phyloP scores from a whole-genome alignment of 176 grass and related monocot genomes.

The Eleusine indica region DNA sequence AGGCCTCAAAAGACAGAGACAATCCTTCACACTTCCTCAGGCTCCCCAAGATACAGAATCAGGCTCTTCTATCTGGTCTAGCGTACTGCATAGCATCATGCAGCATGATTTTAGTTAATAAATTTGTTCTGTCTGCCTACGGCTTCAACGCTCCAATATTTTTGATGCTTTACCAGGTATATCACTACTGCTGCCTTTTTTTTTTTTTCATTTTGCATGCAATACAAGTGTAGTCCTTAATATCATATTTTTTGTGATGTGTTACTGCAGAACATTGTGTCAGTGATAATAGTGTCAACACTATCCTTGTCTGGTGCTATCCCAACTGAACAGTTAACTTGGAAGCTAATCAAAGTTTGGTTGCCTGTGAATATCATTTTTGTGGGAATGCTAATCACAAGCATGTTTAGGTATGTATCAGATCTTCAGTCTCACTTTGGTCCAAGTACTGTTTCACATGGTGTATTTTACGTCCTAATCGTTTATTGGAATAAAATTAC shows the following conservation, averaged over 20 bases:
- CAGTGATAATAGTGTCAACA: constrained; percentile 72
- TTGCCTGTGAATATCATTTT: constrained; percentile 93
- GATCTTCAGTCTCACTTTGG: constrained; percentile 19
- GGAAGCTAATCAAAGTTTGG: constrained; percentile 91
- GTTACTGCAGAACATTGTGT: constrained; percentile 84
- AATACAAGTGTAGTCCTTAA: constrained; percentile 10
- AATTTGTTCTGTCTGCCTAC: constrained; percentile 81
- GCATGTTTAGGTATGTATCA: constrained; percentile 88
- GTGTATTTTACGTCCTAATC: neutral
- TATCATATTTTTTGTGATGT: constrained; percentile 34
- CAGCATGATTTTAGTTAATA: constrained; percentile 97
- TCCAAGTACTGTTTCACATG: constrained; percentile 1
- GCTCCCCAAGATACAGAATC: constrained; percentile 66
- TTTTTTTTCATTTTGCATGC: constrained; percentile 31
- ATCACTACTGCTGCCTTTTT: neutral
- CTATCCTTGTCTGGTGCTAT: constrained; percentile 65
- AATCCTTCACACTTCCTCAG: constrained; percentile 37
- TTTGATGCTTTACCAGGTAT: constrained; percentile 98
- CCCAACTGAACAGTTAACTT: constrained; percentile 84
- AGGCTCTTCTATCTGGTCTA: constrained; percentile 84
- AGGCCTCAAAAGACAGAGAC: constrained; percentile 74
- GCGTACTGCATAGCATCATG: constrained; percentile 92
- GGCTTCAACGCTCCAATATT: constrained; percentile 91
- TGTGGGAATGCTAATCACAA: constrained; percentile 96
- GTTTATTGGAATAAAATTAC: neutral